Evolutionary conservation across 2,329 filamentous ascomycete genomes (phyloP).

Genomic region (Plenodomus tracheiphilus): DNA sequence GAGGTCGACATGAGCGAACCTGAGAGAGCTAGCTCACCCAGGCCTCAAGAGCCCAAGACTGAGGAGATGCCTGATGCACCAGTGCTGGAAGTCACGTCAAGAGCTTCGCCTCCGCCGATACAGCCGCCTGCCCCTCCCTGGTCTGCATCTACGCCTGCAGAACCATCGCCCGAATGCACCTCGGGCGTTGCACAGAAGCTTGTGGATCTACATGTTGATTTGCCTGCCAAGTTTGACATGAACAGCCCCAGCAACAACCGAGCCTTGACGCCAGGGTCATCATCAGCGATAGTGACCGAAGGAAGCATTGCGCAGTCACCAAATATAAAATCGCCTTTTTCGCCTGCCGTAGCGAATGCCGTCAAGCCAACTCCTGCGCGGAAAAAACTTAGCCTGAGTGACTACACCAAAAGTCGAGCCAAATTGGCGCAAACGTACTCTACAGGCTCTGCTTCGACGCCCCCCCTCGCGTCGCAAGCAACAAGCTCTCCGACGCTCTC

Average conservation of each 20-base stretch:
- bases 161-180: slow-evolving; percentile 14
- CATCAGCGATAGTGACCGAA: slow-evolving; percentile 21
- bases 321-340: slow-evolving; percentile 36
- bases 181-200: slow-evolving; percentile 16
- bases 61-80: slow-evolving; percentile 38
- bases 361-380: slow-evolving; percentile 48
- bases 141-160: slow-evolving; percentile 20
- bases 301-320: slow-evolving; percentile 37
- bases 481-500: slow-evolving; percentile 40
- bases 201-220: slow-evolving; percentile 31
- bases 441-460: slow-evolving; percentile 24
- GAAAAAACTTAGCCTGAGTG: slow-evolving; percentile 57
- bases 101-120: slow-evolving; percentile 32
- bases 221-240: slow-evolving; percentile 34
- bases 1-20: slow-evolving; percentile 24
- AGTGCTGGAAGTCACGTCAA: slow-evolving; percentile 17
- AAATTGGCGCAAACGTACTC: slow-evolving; percentile 39
- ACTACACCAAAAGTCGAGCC: slow-evolving; percentile 53
- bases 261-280: slow-evolving; percentile 30
- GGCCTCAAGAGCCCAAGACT: slow-evolving; percentile 22
- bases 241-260: slow-evolving; percentile 19
- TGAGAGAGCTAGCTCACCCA: slow-evolving; percentile 14
- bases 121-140: slow-evolving; percentile 42
- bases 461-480: slow-evolving; percentile 28
- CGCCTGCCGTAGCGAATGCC: slow-evolving; percentile 47